Base-by-base conservation (phyloP, 106 monocot genomes). In the Dendrobium huoshanense region DNA sequence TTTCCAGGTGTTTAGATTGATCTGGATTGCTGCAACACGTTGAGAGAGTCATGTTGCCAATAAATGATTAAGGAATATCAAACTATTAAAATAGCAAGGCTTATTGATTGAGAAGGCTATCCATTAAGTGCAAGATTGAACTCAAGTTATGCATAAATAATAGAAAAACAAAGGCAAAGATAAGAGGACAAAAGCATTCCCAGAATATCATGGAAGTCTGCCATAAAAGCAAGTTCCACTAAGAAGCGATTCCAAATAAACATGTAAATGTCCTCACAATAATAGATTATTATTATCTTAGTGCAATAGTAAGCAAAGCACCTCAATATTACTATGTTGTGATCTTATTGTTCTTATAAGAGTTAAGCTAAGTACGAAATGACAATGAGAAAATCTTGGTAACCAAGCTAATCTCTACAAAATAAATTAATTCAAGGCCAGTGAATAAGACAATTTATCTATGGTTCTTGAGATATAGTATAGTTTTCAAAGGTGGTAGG, bases 1-100 rank as follows among this genome's bases (percentile, higher is more conserved):
- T 99, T 87, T 99, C 99, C 84, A 99, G 84, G 81, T 99, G 99
- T 79, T 99, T 99, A 40, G 99, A 99, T 33, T 99, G 99, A 79
- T 99, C 95, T 16, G 99, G 99, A 78, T 99, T 99, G 82, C 99
- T 95, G 86, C 82, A 86, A 65, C 56, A 67, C n/a, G 77, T 40
- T 54, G 6, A 77, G 7, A 16, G 11, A 68, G 61, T 78, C 33
- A 78, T 20, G 43, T n/a, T 24, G 7, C 42, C 44, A 74, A 42
- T 41, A 42, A 74, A 74, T 43, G 5, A 74, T 74, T 41, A 42
- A 41, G 73, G 19, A 19, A 74, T 4, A 41, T 74, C n/a, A 43
- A 44, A 43, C 44, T 18, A 19, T 74, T 74, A 20, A 43, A 74
- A 6, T 15, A 42, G 20, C 5, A 74, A 43, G 13, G 2, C 43